Conservation (phyloP, 805 yeast species). For the Wickerhamomyces pijperi region DNA sequence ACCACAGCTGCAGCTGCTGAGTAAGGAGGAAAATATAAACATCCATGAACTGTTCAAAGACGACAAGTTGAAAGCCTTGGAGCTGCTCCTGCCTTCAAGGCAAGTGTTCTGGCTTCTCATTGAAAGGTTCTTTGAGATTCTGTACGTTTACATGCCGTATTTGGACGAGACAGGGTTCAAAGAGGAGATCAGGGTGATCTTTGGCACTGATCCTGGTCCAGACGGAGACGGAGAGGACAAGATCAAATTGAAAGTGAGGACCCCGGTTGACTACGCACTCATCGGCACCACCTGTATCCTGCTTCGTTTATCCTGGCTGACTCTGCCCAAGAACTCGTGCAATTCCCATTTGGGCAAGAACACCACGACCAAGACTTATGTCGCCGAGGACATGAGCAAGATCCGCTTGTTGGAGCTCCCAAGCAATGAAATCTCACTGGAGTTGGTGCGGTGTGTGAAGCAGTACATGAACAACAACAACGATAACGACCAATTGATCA, state of each 20-base stretch:
- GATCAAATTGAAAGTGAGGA: constrained; percentile 21
- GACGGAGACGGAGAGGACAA: constrained; percentile 15
- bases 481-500: constrained; percentile 20
- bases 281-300: constrained; percentile 42
- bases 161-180: constrained; percentile 47
- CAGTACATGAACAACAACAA: constrained; percentile 24
- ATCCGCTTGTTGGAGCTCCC: constrained; percentile 23
- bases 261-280: constrained; percentile 31
- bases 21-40: no score
- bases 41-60: constrained; percentile 8
- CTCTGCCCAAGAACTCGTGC: constrained; percentile 32
- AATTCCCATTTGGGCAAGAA: constrained; percentile 9
- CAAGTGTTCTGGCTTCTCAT: constrained; percentile 44
- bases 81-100: constrained; percentile 40
- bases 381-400: constrained; percentile 8
- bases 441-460: constrained; percentile 32
- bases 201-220: constrained; percentile 25
- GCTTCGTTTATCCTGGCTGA: constrained; percentile 43
- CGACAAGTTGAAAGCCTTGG: constrained; percentile 23
- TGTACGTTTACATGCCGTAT: constrained; percentile 59
- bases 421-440: constrained; percentile 29
- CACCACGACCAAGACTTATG: constrained; percentile 10
- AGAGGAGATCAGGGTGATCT: constrained; percentile 28
- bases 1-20: no score
- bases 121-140: constrained; percentile 44